Evolutionary conservation across 305 asterid species (phyloP), one percentile per base, ranked within the genome.

Genomic region (Plantago coronopus): DNA sequence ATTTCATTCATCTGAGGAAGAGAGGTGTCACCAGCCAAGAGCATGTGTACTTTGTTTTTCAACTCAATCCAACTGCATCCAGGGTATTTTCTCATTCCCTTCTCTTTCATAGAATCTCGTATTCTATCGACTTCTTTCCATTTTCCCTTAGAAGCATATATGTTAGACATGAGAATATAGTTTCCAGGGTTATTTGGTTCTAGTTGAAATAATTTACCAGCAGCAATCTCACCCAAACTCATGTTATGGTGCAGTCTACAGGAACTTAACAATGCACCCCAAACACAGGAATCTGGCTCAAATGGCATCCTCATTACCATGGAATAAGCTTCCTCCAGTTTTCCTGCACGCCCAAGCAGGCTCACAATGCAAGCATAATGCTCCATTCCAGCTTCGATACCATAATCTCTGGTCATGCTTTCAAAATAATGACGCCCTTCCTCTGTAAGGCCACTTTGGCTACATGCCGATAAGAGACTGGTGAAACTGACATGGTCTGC

Each of bases 51-150:
- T 73, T 80, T 81, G 79, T 86, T 83, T 72, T 91, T 88, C 2
- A 88, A 67, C 83, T 88, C 98, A 65, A 88, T 88, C 98, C 98
- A 88, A 87, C 98, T 91, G 72, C 88, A 88, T 48, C 96, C 95
- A 1, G 96, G 98, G 67, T 81, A 81, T 79, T 88, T 91, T 76
- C 76, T 78, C 74, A 91, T 62, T 14, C 95, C 96, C 71, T 74
- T 77, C 43, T 48, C 69, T 63, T 72, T 81, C 96, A 91, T 91
- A 34, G 49, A 68, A 75, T 88, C 89, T 82, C 98, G 71, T 12
- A 91, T 72, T 68, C 54, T 77, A 57, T 84, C 78, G 18, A 86
- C 88, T 69, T 86, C 88, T 63, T 80, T 78, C 95, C 95, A 91
- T 67, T 77, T 84, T 31, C 88, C 84, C 63, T 76, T 82, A 49